Evolutionary conservation across 2,329 filamentous ascomycete species (phyloP).

Genomic region (Kalaharituber pfeilii): DNA sequence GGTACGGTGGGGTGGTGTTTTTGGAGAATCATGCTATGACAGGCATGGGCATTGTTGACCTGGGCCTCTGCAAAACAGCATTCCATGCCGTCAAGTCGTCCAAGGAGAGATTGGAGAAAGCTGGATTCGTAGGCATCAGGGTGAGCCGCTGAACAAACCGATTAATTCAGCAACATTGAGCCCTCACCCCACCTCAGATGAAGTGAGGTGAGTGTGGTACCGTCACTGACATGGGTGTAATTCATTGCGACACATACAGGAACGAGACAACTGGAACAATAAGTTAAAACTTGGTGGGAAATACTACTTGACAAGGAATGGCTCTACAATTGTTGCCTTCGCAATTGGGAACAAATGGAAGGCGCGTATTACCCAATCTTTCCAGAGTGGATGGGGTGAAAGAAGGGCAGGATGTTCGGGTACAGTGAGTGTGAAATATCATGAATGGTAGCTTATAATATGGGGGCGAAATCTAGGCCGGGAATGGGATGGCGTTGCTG

Average conservation of each 20-base stretch:
- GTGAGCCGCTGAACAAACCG: no score
- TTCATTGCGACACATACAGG: constrained; percentile 32
- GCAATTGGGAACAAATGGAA: constrained; percentile 81
- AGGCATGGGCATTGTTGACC: not conserved
- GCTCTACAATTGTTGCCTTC: constrained; percentile 81
- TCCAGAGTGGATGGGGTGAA: not conserved
- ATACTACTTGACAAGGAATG: constrained; percentile 91
- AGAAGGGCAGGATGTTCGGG: not conserved
- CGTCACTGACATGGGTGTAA: constrained; percentile 5
- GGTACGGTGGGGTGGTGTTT: no score
- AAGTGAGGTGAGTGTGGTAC: no score
- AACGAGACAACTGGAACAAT: constrained; percentile 75
- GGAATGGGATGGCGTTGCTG: constrained; percentile 48
- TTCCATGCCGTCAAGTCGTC: constrained; percentile 83
- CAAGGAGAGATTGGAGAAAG: constrained; percentile 56
- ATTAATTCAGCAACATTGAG: no score
- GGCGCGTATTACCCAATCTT: constrained; percentile 23
- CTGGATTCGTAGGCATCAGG: constrained; percentile 73
- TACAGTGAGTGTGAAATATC: not conserved
- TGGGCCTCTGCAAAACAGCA: constrained; percentile 36
- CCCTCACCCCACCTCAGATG: no score
- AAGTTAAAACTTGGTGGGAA: constrained; percentile 71
- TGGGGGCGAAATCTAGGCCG: constrained; percentile 17
- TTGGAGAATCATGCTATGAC: not conserved
- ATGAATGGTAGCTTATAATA: not conserved